Base-by-base conservation (phyloP, 495 filamentous ascomycete species). In the Penicillium bovifimosum region DNA sequence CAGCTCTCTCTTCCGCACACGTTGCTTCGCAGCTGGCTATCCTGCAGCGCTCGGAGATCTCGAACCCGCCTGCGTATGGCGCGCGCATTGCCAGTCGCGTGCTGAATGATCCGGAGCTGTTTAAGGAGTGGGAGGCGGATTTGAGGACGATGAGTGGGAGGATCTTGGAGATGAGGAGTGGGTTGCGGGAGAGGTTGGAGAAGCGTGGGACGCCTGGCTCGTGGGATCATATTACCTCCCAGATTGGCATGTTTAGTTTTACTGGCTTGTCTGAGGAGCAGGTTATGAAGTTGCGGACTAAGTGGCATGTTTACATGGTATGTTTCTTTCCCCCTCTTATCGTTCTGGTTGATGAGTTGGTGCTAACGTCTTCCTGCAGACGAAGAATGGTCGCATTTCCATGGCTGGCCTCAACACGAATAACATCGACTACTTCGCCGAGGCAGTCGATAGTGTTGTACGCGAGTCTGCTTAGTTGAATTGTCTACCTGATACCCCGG, bases 161-260 rank as follows among this genome's bases (percentile, higher is more conserved):
- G 36, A 97, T 99, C 64, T 88, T 85, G 48, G 80, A 82, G 60
- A 97, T 96, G 93, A 82, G 93, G 40, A 80, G 79, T 59, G 81
- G 80, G 11, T 65, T 99, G 56, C 76, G 87, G 11, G 67, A 69
- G 48, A 88, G 91, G 59, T 76, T 99, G 2, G 90, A 95, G 70
- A 81, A 84, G 57, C 68, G 66, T 35, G 84, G 80, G 2, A 96
- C 93, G 1, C 91, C 92, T 0, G 95, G 93, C 4, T 84, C 79
- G 9, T 98, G 93, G 93, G 86, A 89, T 51, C 93, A 99, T 70
- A 95, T 99, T 66, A 95, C 91, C 8, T 86, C 93, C 55, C 93
- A 99, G 79, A 99, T 99, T 68, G 93, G 93, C 62, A 99, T 99
- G 93, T 99, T 99, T 74, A 91, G 86, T 64, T 99, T 95, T 68